phyloP scores from a whole-genome alignment of 2,329 filamentous ascomycete species.

The Trichophyton schoenleinii region DNA sequence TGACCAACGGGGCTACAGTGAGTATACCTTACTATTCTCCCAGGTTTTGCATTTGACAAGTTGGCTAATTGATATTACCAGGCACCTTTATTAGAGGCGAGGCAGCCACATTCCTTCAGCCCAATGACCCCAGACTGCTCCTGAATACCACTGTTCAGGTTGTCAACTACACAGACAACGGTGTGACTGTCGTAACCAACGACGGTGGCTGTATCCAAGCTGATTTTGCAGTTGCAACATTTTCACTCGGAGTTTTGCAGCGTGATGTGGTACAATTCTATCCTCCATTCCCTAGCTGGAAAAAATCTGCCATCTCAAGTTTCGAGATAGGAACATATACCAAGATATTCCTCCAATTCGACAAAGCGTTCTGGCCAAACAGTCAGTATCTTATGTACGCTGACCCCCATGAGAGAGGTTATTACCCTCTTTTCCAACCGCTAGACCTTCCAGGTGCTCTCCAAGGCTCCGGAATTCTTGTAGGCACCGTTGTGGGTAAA shows the following conservation, averaged over 20 bases:
- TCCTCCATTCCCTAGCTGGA: slow-evolving; percentile 50
- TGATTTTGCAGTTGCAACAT: slow-evolving; percentile 53
- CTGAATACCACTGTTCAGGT: slow-evolving; percentile 47
- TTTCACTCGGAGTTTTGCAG: slow-evolving; percentile 56
- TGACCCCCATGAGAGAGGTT: slow-evolving; percentile 36
- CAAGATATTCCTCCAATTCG: slow-evolving; percentile 46
- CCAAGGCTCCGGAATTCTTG: slow-evolving; percentile 51
- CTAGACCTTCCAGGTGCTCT: slow-evolving; percentile 47
- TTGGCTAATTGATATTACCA: neutral
- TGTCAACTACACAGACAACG: slow-evolving; percentile 40
- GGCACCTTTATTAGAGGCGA: slow-evolving; percentile 43
- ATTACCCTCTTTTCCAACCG: slow-evolving; percentile 53
- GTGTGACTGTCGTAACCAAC: slow-evolving; percentile 42
- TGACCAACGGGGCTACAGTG: slow-evolving; percentile 50
- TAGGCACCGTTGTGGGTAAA: slow-evolving; percentile 48
- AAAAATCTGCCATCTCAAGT: slow-evolving; percentile 48
- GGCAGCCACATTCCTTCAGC: slow-evolving; percentile 44
- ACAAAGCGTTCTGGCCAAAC: slow-evolving; percentile 51
- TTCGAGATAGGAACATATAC: slow-evolving; percentile 62
- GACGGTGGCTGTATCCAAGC: slow-evolving; percentile 47
- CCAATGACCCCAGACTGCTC: slow-evolving; percentile 44
- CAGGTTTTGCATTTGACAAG: neutral
- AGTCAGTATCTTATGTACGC: slow-evolving; percentile 46
- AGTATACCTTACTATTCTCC: neutral
- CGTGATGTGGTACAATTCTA: slow-evolving; percentile 46